Evolutionary conservation across 2,329 filamentous ascomycete genomes (phyloP).

Genomic region (Ampelomyces quisqualis): DNA sequence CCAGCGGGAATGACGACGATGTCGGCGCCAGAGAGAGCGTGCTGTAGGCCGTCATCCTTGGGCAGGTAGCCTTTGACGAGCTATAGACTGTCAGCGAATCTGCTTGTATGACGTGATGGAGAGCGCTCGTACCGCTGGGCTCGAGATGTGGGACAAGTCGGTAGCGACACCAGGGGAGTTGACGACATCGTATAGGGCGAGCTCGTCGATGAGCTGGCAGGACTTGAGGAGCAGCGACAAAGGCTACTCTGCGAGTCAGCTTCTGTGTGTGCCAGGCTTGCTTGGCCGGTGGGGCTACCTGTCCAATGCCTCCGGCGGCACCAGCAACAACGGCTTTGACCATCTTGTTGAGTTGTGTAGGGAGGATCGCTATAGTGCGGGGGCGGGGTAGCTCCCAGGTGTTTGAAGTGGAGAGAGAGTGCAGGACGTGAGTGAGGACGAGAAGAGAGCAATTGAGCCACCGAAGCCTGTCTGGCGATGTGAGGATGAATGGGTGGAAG

Average conservation of each 20-base stretch:
- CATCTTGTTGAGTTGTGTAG: conserved; percentile 36
- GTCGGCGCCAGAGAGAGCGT: conserved; percentile 88
- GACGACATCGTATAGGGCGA: conserved; percentile 98
- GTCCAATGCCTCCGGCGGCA: conserved; percentile 96
- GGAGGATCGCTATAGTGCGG: conserved; percentile 10
- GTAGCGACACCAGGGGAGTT: conserved; percentile 95
- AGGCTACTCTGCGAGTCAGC: conserved; percentile 63
- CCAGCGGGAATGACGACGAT: conserved; percentile 97
- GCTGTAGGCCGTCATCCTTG: conserved; percentile 77
- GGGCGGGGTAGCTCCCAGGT: conserved; percentile 20
- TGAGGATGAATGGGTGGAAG: conserved; percentile 12
- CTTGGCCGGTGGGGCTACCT: too few relatives aligned
- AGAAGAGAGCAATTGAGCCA: conserved; percentile 20
- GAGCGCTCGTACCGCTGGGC: conserved; percentile 65
- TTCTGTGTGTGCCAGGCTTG: too few relatives aligned
- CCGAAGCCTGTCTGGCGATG: conserved; percentile 7
- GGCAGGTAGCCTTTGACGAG: conserved; percentile 88
- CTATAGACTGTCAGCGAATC: conserved; percentile 42
- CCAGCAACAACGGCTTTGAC: conserved; percentile 70
- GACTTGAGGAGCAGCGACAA: conserved; percentile 95
- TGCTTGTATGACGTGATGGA: conserved; percentile 7
- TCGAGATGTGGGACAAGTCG: conserved; percentile 96
- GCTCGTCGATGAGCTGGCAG: conserved; percentile 82
- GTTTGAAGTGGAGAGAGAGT: conserved; percentile 1
- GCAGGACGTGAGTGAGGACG: conserved; percentile 7